Evolutionary conservation across 768 basidiomycete species (phyloP), one percentile per base, ranked within the genome.

Genomic region (Russula sp.): DNA sequence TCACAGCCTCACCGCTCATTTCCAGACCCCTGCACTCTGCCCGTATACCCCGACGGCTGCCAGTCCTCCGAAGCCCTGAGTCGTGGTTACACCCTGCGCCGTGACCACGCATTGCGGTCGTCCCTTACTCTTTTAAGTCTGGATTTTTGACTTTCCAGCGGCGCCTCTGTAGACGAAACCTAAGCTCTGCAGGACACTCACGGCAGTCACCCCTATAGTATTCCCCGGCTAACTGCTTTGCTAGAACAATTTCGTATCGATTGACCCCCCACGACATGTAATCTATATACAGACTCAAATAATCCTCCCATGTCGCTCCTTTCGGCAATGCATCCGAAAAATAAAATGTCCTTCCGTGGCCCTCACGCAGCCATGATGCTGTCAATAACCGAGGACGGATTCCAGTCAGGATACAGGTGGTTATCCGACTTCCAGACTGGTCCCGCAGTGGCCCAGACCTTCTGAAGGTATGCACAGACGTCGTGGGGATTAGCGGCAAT

Each of bases 351-450:
- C 39, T 31, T 18, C 18, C 18, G 4, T 37, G 14, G 5, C 10
- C 22, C 10, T 4, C 6, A 14, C 5, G 37, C 50, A 53, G 53
- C n/a, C 8, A 51, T 42, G 4, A 54, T 6, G 48, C 51, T 47
- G 35, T 69, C 68, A 18, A 68, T n/a, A 1, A 58, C 62, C 4
- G 53, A 22, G 3, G 57, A 57, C 45, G 68, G 68, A n/a, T 69
- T 68, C 65, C 65, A 69, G 32, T 59, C 65, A 6, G 68, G 68
- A 32, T 61, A 69, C 8, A 62, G 27, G n/a, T 63, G 49, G 42
- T 68, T 68, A 42, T 59, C 62, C 10, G 42, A 35, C 5, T 42
- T 22, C 62, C 1, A 13, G n/a, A 59, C 40, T 44, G 58, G 58
- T 13, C 58, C 58, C 5, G 50, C 1, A 18, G 60, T 54, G 2